Evolutionary conservation across 345 rosid genomes (phyloP).

Genomic region (Aquilaria sinensis): DNA sequence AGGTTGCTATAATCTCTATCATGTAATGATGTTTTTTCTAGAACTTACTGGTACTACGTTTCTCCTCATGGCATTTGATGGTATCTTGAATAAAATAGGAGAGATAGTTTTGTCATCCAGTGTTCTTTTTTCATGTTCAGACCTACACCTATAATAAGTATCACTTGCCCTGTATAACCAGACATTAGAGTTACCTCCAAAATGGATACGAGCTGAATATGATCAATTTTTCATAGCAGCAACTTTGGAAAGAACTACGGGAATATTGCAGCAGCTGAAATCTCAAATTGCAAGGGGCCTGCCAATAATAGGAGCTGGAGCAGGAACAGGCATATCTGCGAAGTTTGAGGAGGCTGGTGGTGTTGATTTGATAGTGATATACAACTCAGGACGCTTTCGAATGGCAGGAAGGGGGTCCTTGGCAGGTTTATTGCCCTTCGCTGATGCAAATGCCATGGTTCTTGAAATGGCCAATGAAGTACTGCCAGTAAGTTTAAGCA

Average conservation of each 20-base stretch:
- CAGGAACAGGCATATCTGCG: constrained; percentile 98
- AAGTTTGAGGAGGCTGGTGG: constrained; percentile 99
- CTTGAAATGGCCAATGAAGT: constrained; percentile 97
- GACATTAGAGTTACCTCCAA: background rate
- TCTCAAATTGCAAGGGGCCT: constrained; percentile 60
- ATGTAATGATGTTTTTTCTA: background rate
- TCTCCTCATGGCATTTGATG: too few species aligned
- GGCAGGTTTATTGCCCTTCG: constrained; percentile 89
- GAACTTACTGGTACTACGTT: background rate
- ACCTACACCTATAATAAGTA: too few species aligned
- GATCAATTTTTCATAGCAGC: constrained; percentile 36
- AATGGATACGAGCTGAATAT: constrained; percentile 9
- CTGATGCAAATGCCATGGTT: constrained; percentile 88
- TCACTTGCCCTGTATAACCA: background rate
- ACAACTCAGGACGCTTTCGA: constrained; percentile 94
- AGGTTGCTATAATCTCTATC: constrained; percentile 35
- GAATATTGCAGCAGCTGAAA: constrained; percentile 57
- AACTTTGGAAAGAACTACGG: constrained; percentile 60
- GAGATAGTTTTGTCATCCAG: too few species aligned
- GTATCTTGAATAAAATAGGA: too few species aligned
- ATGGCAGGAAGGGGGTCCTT: constrained; percentile 99
- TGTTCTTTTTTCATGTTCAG: too few species aligned
- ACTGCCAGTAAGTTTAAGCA: constrained; percentile 57
- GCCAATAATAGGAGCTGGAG: constrained; percentile 95
- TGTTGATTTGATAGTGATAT: constrained; percentile 76